Conservation (phyloP, 2,329 filamentous ascomycete genomes). For the Arthroderma uncinatum region DNA sequence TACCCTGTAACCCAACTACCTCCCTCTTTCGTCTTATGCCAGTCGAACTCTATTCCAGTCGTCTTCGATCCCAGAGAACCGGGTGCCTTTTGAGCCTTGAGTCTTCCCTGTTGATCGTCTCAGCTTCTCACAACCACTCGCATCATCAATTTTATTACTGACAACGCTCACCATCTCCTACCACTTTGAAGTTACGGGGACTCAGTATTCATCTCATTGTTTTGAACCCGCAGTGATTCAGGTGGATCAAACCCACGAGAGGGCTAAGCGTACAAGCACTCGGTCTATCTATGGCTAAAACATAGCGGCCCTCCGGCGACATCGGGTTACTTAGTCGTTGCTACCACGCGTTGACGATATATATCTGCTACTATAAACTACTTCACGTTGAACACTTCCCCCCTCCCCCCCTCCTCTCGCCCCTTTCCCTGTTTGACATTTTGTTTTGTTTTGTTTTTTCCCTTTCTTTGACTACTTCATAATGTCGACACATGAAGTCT, state of each 20-base stretch:
- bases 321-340: neutral
- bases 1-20: slow-evolving; percentile 2
- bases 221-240: neutral
- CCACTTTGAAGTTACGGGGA: neutral
- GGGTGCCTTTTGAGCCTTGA: slow-evolving; percentile 2
- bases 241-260: neutral
- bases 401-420: too few species aligned
- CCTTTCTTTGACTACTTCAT: neutral
- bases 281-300: neutral
- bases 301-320: neutral
- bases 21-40: slow-evolving; percentile 4
- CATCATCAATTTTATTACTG: neutral
- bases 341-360: neutral
- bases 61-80: neutral
- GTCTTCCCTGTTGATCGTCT: slow-evolving; percentile 1
- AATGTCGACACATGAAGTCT: neutral
- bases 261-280: neutral
- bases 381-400: neutral
- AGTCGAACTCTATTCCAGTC: neutral
- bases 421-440: neutral
- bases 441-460: neutral
- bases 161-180: neutral
- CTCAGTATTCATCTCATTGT: neutral
- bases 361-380: neutral
- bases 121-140: neutral